Evolutionary conservation across 2,329 filamentous ascomycete genomes (phyloP).

Genomic region (Tolypocladium amazonense): DNA sequence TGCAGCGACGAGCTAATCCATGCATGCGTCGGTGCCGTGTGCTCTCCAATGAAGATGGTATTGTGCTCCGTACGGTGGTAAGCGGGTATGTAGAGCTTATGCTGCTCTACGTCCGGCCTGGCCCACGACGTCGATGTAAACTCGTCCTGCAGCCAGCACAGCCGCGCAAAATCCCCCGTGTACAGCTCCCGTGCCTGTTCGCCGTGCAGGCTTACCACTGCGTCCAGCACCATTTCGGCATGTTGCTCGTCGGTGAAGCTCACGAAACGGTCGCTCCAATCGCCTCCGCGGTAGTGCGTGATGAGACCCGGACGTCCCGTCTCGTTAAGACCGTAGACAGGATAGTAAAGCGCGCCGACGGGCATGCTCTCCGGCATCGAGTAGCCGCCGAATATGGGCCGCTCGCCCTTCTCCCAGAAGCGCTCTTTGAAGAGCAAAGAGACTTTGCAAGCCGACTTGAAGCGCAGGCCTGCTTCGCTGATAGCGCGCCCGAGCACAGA

Average conservation of each 20-base stretch:
- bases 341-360: slow-evolving; percentile 32
- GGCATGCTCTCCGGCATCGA: slow-evolving; percentile 3
- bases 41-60: slow-evolving; percentile 19
- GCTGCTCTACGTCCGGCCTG: slow-evolving; percentile 38
- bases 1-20: slow-evolving; percentile 26
- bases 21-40: slow-evolving; percentile 44
- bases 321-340: slow-evolving; percentile 38
- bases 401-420: slow-evolving; percentile 16
- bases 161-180: slow-evolving; percentile 45
- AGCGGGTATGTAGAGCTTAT: slow-evolving; percentile 48
- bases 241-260: slow-evolving; percentile 3
- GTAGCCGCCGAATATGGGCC: slow-evolving; percentile 31
- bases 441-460: slow-evolving; percentile 23
- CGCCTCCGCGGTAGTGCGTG: slow-evolving; percentile 4
- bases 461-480: slow-evolving; percentile 10
- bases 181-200: slow-evolving; percentile 41
- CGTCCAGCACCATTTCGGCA: slow-evolving; percentile 1
- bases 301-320: slow-evolving; percentile 36
- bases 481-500: slow-evolving; percentile 15
- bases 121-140: slow-evolving; percentile 47
- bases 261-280: slow-evolving; percentile 5
- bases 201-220: slow-evolving; percentile 6
- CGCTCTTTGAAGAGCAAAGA: slow-evolving; percentile 47
- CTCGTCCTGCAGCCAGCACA: slow-evolving; percentile 47
- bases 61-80: slow-evolving; percentile 48